Conservation (phyloP, 2,329 filamentous ascomycete genomes). For the Gyromitra esculenta region DNA sequence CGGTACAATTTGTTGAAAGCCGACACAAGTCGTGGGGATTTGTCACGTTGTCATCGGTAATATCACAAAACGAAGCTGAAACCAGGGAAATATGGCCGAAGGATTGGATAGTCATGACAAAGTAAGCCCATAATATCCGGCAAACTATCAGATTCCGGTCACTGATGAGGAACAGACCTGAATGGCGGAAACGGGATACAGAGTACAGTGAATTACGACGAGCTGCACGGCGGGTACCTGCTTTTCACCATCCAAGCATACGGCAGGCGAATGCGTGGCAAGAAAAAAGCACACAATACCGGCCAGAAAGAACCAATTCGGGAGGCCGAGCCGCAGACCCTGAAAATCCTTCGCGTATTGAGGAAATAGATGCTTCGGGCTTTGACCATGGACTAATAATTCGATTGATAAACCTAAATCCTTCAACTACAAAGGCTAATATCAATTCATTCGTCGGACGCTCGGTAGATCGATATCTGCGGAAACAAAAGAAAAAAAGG, state of each 20-base stretch:
- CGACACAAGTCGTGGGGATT: slow-evolving; percentile 53
- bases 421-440: slow-evolving; percentile 49
- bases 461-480: slow-evolving; percentile 49
- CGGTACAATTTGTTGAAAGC: slow-evolving; percentile 52
- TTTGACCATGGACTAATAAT: slow-evolving; percentile 52
- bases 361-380: neutral
- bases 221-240: slow-evolving; percentile 19
- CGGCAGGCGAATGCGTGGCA: neutral
- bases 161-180: slow-evolving; percentile 33
- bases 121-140: slow-evolving; percentile 38
- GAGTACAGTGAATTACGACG: slow-evolving; percentile 50
- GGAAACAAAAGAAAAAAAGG: slow-evolving; percentile 35
- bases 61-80: slow-evolving; percentile 46
- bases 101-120: slow-evolving; percentile 56
- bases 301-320: slow-evolving; percentile 1
- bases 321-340: slow-evolving; percentile 1
- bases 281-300: neutral
- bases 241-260: neutral
- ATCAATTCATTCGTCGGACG: slow-evolving; percentile 52
- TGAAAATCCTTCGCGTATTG: neutral
- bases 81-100: slow-evolving; percentile 52
- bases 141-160: neutral
- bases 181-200: slow-evolving; percentile 54
- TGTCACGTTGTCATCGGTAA: slow-evolving; percentile 50
- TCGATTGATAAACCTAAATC: slow-evolving; percentile 52